Evolutionary conservation across 345 rosid genomes (phyloP), one percentile per base, ranked within the genome.

Genomic region (Euphorbia pulcherrima): DNA sequence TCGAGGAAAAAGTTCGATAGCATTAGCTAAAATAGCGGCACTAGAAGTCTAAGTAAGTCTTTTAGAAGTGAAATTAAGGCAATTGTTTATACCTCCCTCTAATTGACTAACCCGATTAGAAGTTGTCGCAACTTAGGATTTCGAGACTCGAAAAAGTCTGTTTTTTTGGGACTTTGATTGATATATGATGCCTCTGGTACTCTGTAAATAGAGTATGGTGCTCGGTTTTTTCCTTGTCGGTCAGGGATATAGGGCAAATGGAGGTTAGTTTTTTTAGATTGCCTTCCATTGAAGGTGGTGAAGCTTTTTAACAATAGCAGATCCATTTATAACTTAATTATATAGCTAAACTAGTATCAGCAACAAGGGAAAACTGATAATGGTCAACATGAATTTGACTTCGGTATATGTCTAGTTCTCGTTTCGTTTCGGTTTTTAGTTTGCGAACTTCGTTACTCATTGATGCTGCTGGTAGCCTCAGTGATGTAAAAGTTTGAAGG

Each of bases 201-300:
- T 85, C 89, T 85, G 92, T 80, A 80, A 80, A 79, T 82, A 80
- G 86, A 87, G 92, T 72, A 64, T 87, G 88, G 88, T 83, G 89
- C 87, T 87, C 83, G 60, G 70, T 66, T 78, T 85, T 83, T 87
- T n/a, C n/a, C 87, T 18, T 3, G 50, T 44, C 50, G 50, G 46
- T 65, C 77, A 78, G 85, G 87, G 80, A 82, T 78, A 80, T 76
- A 69, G 87, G 77, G 84, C 89, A 68, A 72, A 80, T 79, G 86
- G 87, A 77, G 87, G 89, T 80, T 77, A 50, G 16, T 67, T 82
- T 83, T 82, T 83, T 80, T 74, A 62, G 80, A 62, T 63, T 78
- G 75, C 81, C 83, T 77, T 78, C 82, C 80, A 71, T 75, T 70
- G 66, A 50, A 67, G 74, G 69, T 62, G 77, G 83, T 41, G 73